phyloP scores from a whole-genome alignment of 192 early-diverging fungal genomes.

The Coemansia javaensis region DNA sequence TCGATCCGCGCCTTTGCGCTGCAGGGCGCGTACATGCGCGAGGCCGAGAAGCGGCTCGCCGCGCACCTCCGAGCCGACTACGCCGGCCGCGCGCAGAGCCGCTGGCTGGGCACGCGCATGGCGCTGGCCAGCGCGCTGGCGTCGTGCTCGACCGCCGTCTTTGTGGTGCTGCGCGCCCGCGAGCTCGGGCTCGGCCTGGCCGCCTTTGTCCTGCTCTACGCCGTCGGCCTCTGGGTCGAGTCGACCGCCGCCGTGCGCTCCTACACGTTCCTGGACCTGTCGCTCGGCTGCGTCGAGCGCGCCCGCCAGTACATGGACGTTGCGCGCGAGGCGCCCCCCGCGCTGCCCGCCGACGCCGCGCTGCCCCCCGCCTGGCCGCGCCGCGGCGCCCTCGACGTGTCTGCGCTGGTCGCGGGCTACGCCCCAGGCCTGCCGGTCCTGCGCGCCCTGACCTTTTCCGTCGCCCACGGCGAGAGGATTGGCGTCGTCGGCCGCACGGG shows the following conservation, averaged over 20 bases:
- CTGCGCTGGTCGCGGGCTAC: slow-evolving; percentile 65
- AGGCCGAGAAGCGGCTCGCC: slow-evolving; percentile 55
- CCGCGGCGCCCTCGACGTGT: slow-evolving; percentile 61
- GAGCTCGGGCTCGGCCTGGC: slow-evolving; percentile 71
- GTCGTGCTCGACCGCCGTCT: slow-evolving; percentile 58
- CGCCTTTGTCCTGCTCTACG: slow-evolving; percentile 74
- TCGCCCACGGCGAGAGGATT: slow-evolving; percentile 69
- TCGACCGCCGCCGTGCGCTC: slow-evolving; percentile 66
- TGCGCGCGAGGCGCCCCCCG: slow-evolving; percentile 69
- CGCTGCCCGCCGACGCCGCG: slow-evolving; percentile 45
- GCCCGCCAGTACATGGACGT: slow-evolving; percentile 68
- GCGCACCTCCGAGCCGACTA: slow-evolving; percentile 75
- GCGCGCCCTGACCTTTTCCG: slow-evolving; percentile 64
- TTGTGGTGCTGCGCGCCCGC: slow-evolving; percentile 52
- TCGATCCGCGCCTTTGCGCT: slow-evolving; percentile 76
- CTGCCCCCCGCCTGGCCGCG: slow-evolving; percentile 60
- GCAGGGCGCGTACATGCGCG: slow-evolving; percentile 61
- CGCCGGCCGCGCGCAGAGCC: slow-evolving; percentile 70
- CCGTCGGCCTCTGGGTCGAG: slow-evolving; percentile 70
- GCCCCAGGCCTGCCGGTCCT: slow-evolving; percentile 50
- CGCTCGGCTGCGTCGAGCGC: slow-evolving; percentile 74
- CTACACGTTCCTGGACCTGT: slow-evolving; percentile 72
- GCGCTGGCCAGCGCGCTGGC: slow-evolving; percentile 69
- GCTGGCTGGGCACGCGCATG: slow-evolving; percentile 74
- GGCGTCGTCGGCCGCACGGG: slow-evolving; percentile 89